phyloP scores from a whole-genome alignment of 1,284 basidiomycete species.

The Mycosarcoma maydis region DNA sequence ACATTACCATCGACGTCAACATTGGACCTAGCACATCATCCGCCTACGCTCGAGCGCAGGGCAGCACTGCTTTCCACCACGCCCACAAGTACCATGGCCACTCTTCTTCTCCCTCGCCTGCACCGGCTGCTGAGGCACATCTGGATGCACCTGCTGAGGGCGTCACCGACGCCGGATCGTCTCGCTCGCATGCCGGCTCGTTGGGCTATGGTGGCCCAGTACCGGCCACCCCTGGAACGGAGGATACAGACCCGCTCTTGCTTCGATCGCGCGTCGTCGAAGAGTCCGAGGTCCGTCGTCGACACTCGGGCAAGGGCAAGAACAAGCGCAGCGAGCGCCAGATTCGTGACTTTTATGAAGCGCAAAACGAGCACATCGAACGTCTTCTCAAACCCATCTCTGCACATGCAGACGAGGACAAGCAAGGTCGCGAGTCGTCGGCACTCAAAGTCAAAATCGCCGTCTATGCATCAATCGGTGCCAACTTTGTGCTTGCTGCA shows the following conservation, averaged over 20 bases:
- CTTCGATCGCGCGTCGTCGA: slow-evolving; percentile 67
- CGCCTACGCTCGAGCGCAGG: slow-evolving; percentile 43
- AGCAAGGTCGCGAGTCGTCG: slow-evolving; percentile 73
- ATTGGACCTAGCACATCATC: slow-evolving; percentile 47
- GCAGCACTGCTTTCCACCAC: slow-evolving; percentile 43
- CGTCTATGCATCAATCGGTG: slow-evolving; percentile 78
- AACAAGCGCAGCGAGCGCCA: slow-evolving; percentile 66
- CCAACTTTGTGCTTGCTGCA: slow-evolving; percentile 74
- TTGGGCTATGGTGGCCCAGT: slow-evolving; percentile 24
- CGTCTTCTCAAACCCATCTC: slow-evolving; percentile 88
- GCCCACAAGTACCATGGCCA: slow-evolving; percentile 29
- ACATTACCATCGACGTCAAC: slow-evolving; percentile 49
- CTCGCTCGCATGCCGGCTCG: slow-evolving; percentile 40
- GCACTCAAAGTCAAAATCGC: slow-evolving; percentile 77
- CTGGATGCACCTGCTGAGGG: slow-evolving; percentile 5
- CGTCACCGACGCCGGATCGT: neutral
- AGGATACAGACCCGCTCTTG: slow-evolving; percentile 68
- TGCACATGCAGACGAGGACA: slow-evolving; percentile 80
- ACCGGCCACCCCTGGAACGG: slow-evolving; percentile 21
- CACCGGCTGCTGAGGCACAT: slow-evolving; percentile 1
- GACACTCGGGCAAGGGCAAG: slow-evolving; percentile 65
- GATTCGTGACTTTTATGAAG: slow-evolving; percentile 78
- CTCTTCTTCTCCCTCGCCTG: slow-evolving; percentile 23
- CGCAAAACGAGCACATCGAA: slow-evolving; percentile 87
- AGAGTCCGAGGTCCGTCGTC: slow-evolving; percentile 66